These are phyloP conservation scores for Tolypocladium cylindrosporum DNA, from an alignment of 2,329 filamentous ascomycete genomes.

Conservation along the genomic window DNA sequence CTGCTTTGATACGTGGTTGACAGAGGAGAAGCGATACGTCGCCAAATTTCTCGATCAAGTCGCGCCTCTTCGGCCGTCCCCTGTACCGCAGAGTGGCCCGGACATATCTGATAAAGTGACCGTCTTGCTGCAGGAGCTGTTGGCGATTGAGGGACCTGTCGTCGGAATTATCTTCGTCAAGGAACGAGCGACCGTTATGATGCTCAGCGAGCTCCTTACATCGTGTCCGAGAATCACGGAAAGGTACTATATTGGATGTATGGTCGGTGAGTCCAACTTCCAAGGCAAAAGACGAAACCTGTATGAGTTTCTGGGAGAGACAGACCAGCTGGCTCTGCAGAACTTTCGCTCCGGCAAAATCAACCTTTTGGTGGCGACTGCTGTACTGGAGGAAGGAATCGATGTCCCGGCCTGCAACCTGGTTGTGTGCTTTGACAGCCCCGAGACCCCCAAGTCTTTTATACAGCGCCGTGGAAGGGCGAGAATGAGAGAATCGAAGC, in stretches of 20 bases:
- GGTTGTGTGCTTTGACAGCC: conserved; percentile 46
- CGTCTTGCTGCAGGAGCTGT: conserved; percentile 41
- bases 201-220: conserved; percentile 48
- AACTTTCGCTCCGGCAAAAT: conserved; percentile 43
- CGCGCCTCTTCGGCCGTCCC: conserved; percentile 3
- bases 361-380: conserved; percentile 52
- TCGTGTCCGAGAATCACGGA: conserved; percentile 35
- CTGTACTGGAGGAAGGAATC: conserved; percentile 57
- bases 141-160: conserved; percentile 28
- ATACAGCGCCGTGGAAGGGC: conserved; percentile 48
- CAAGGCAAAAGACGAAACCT: conserved; percentile 28
- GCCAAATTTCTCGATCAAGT: conserved; percentile 32
- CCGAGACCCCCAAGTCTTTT: conserved; percentile 42
- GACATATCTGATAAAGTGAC: conserved; percentile 48
- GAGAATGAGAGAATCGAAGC: conserved; percentile 37
- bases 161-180: conserved; percentile 60
- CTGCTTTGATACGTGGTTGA: conserved; percentile 30
- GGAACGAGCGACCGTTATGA: conserved; percentile 49
- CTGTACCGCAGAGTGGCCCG: conserved; percentile 4
- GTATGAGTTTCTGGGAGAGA: conserved; percentile 20
- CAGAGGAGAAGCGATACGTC: conserved; percentile 47
- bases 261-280: conserved; percentile 43
- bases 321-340: conserved; percentile 25
- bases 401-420: conserved; percentile 56
- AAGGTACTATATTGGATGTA: conserved; percentile 39